A percentile compares a stretch with the other conserved stretches of the same genome.
These are phyloP conservation scores for Sporisorium sorghi DNA, from an alignment of 1,284 basidiomycete genomes.

Conservation along the genomic window DNA sequence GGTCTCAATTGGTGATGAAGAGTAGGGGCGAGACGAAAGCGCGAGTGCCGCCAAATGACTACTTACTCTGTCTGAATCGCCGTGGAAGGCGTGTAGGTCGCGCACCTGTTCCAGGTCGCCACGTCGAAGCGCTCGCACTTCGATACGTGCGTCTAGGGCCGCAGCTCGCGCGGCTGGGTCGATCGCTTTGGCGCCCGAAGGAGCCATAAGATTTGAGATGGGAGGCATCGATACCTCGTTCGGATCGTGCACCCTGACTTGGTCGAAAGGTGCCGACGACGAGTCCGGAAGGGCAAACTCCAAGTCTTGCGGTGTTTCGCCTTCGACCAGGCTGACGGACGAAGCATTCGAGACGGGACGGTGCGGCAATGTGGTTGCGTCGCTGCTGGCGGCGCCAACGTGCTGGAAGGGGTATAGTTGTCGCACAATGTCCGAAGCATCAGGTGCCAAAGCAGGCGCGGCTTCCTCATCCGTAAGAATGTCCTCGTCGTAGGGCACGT, in stretches of 20 bases:
- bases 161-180: constrained; percentile 52
- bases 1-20: constrained; percentile 44
- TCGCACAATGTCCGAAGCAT: constrained; percentile 27
- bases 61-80: constrained; percentile 64
- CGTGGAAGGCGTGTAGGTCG: constrained; percentile 62
- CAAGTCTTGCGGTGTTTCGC: constrained; percentile 49
- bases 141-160: constrained; percentile 59
- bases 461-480: constrained; percentile 34
- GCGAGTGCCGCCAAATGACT: constrained; percentile 16
- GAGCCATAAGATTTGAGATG: constrained; percentile 11
- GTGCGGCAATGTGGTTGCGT: constrained; percentile 26
- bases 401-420: constrained; percentile 46
- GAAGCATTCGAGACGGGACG: constrained; percentile 54
- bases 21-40: constrained; percentile 20
- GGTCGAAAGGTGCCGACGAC: constrained; percentile 10
- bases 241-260: constrained; percentile 31
- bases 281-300: constrained; percentile 34
- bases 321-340: constrained; percentile 45
- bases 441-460: constrained; percentile 22
- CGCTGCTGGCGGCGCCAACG: background rate
- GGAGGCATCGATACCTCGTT: constrained; percentile 28
- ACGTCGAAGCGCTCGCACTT: constrained; percentile 53
- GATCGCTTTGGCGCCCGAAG: constrained; percentile 34
- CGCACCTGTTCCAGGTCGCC: constrained; percentile 64
- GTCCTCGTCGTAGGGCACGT: constrained; percentile 56